Conservation (phyloP, 495 filamentous ascomycete genomes). For the Penicillium lagena region DNA sequence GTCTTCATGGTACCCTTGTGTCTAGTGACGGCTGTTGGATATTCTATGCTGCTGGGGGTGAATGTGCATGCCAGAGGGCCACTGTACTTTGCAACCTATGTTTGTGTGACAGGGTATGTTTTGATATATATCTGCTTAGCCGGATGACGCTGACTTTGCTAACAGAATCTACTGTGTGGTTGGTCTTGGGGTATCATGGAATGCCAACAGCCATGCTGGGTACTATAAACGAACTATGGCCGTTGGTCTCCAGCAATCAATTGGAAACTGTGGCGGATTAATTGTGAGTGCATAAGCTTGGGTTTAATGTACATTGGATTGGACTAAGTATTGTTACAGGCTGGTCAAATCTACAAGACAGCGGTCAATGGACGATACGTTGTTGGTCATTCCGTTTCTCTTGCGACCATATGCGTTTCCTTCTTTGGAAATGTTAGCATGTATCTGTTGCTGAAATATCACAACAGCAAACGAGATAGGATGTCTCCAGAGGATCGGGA, state of each 20-base stretch:
- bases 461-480: slow-evolving; percentile 5
- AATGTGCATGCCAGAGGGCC: slow-evolving; percentile 7
- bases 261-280: slow-evolving; percentile 10
- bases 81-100: slow-evolving; percentile 11
- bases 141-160: no score
- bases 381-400: slow-evolving; percentile 10
- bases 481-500: slow-evolving; percentile 6
- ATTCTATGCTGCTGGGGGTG: slow-evolving; percentile 8
- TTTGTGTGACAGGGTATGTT: slow-evolving; percentile 12
- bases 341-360: slow-evolving; percentile 12
- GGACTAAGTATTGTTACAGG: background rate
- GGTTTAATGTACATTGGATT: no score
- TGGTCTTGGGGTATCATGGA: slow-evolving; percentile 9
- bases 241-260: slow-evolving; percentile 9
- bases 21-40: slow-evolving; percentile 9
- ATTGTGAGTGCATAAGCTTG: slow-evolving; percentile 11
- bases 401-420: slow-evolving; percentile 7
- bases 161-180: slow-evolving; percentile 4
- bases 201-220: slow-evolving; percentile 10
- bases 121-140: no score
- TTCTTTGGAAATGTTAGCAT: slow-evolving; percentile 7
- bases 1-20: slow-evolving; percentile 9
- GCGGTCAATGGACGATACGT: slow-evolving; percentile 6
- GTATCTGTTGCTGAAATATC: slow-evolving; percentile 4
- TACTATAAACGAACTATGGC: slow-evolving; percentile 12